Evolutionary conservation across 1,284 basidiomycete genomes (phyloP).

Genomic region (Ustanciosporium gigantosporum): DNA sequence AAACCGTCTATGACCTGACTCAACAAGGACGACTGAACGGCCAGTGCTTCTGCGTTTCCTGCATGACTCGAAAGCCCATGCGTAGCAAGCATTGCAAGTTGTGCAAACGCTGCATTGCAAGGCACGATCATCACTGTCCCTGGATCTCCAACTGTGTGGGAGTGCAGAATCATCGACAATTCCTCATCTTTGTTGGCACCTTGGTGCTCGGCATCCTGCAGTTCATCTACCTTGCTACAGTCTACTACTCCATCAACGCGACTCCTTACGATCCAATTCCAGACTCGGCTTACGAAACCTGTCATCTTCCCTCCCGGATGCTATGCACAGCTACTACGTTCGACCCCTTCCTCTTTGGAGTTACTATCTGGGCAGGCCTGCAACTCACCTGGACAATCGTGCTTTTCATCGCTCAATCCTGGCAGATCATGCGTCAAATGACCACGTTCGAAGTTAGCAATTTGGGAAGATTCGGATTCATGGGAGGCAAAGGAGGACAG

Average conservation of each 20-base stretch:
- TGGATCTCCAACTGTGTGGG: conserved; percentile 99
- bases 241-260: conserved; percentile 46
- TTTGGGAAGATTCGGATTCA: conserved; percentile 90
- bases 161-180: conserved; percentile 91
- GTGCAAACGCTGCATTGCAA: conserved; percentile 83
- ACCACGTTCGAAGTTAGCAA: conserved; percentile 96
- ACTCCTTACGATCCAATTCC: conserved; percentile 37
- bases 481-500: conserved; percentile 83
- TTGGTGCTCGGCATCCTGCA: conserved; percentile 78
- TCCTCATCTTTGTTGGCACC: conserved; percentile 82
- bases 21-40: conserved; percentile 86
- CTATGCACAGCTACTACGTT: conserved; percentile 68
- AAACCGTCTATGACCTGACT: conserved; percentile 66
- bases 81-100: conserved; percentile 92
- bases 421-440: conserved; percentile 91
- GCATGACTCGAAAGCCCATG: conserved; percentile 89
- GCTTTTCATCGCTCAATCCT: conserved; percentile 80
- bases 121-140: conserved; percentile 74
- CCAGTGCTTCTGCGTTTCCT: conserved; percentile 91
- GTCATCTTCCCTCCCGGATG: conserved; percentile 69
- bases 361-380: conserved; percentile 80
- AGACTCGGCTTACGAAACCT: conserved; percentile 61
- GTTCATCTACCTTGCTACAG: conserved; percentile 80
- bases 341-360: conserved; percentile 82
- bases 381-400: conserved; percentile 92